Base-by-base conservation (phyloP, 2,329 filamentous ascomycete species). In the Periglandula ipomoeae region DNA sequence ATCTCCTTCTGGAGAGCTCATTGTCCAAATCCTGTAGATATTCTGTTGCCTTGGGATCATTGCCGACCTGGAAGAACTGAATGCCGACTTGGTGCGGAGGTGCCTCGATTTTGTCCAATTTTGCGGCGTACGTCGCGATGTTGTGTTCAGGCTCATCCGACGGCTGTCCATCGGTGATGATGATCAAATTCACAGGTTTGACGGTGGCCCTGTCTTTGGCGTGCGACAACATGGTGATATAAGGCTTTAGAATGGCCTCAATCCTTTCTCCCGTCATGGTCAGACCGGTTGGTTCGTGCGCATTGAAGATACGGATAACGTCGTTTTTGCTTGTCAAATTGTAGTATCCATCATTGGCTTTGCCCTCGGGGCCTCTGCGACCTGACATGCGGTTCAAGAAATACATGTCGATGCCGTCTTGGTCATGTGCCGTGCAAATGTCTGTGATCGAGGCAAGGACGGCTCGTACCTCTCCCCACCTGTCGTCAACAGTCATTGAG, bases 61-160 rank as follows among this genome's bases (percentile, higher is more conserved):
- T 75, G 49, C 93, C 91, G 40, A 97, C 86, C 67, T 96, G 91
- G 72, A 97, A 95, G 71, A 97, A 97, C 65, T 97, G 91, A 49
- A 97, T 81, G 30, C 91, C 91, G 26, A 27, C 26, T 69, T 97
- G 93, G 73, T 86, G 86, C 1, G 82, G 75, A 4, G 84, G 81
- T 0, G 89, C 89, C 8, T 82, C 75, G 7, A 85, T 64, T 46
- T 66, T 66, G 59, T 93, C 85, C 27, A 97, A 77, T 59, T 79
- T 82, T 64, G 75, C 75, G 0, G 89, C 91, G 1, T 79, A 73
- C 3, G 68, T 64, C 37, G 87, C 70, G 43, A 97, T 81, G 23
- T 82, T 73, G 7, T 72, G 73, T 63, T 90, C 85, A 0, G 85
- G 81, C 55, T 95, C 87, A 62, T 96, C 89, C 1, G 75, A 82